Percentiles rank a stretch among this genome's conserved stretches.
These are phyloP conservation scores for Alnus rubra DNA, from an alignment of 306 rosid species.

Conservation along the genomic window DNA sequence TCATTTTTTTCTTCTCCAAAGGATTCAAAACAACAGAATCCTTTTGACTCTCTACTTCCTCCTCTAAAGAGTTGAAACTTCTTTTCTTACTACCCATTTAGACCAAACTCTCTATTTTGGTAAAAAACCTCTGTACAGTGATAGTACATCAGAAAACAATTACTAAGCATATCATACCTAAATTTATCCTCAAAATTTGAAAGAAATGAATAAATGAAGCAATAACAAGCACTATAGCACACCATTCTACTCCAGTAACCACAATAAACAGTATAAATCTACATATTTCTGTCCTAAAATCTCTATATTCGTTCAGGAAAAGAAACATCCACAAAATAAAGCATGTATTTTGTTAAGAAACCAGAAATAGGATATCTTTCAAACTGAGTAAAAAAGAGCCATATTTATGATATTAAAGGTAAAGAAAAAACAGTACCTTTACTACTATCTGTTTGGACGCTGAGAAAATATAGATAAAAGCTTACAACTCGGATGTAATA, in stretches of 20 bases:
- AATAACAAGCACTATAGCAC: neutral
- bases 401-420: neutral
- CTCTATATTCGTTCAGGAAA: neutral
- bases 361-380: neutral
- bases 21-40: slow-evolving; percentile 31
- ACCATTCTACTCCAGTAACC: neutral
- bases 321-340: neutral
- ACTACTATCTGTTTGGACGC: neutral
- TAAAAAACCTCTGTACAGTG: neutral
- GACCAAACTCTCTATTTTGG: neutral
- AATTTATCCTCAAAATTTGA: neutral
- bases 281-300: neutral
- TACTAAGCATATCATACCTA: neutral
- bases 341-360: neutral
- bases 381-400: neutral
- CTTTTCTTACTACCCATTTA: slow-evolving; percentile 53
- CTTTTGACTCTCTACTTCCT: slow-evolving; percentile 23
- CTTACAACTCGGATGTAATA: neutral
- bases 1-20: slow-evolving; percentile 46
- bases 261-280: neutral
- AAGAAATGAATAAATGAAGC: neutral
- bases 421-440: neutral
- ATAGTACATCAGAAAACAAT: neutral
- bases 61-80: slow-evolving; percentile 34
- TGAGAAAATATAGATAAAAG: neutral